A percentile compares a stretch with the other conserved stretches of the same genome.
phyloP scores from a whole-genome alignment of 352 stramenopile species.

The Plasmopara viticola region DNA sequence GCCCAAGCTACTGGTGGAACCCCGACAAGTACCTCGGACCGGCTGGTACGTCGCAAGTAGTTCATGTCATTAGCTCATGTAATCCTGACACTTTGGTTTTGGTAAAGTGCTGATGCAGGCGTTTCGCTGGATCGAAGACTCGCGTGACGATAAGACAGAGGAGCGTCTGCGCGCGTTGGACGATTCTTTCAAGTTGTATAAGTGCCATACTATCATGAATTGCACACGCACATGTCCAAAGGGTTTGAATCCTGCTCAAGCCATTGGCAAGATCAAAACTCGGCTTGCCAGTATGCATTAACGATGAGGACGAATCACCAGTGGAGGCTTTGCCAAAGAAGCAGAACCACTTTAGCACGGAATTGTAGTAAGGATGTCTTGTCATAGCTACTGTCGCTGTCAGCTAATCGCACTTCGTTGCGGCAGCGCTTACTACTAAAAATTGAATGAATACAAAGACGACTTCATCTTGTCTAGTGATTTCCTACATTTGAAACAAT shows the following conservation, averaged over 20 bases:
- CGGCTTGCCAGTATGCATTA: conserved; percentile 82
- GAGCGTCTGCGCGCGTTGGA: conserved; percentile 94
- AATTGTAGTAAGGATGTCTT: neutral
- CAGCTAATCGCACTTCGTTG: neutral
- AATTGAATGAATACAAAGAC: neutral
- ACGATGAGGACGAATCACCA: neutral
- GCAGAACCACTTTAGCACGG: neutral
- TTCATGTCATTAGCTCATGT: neutral
- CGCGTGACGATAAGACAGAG: conserved; percentile 94
- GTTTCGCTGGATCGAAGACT: conserved; percentile 99
- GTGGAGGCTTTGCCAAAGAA: neutral
- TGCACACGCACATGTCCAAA: conserved; percentile 99
- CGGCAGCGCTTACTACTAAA: neutral
- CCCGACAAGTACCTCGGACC: conserved; percentile 92
- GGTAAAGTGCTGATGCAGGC: conserved; percentile 88
- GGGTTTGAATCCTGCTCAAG: conserved; percentile 98
- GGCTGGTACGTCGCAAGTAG: conserved; percentile 40
- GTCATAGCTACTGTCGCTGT: neutral
- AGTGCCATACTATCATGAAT: conserved; percentile 99
- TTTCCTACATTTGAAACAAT: too few species aligned
- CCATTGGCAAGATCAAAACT: conserved; percentile 99
- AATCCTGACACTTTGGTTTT: conserved; percentile 8
- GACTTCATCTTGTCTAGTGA: too few species aligned
- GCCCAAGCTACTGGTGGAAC: conserved; percentile 99
- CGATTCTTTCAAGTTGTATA: conserved; percentile 99